Conservation (phyloP, 176 grass and related monocot genomes). For the Tillandsia leiboldiana region DNA sequence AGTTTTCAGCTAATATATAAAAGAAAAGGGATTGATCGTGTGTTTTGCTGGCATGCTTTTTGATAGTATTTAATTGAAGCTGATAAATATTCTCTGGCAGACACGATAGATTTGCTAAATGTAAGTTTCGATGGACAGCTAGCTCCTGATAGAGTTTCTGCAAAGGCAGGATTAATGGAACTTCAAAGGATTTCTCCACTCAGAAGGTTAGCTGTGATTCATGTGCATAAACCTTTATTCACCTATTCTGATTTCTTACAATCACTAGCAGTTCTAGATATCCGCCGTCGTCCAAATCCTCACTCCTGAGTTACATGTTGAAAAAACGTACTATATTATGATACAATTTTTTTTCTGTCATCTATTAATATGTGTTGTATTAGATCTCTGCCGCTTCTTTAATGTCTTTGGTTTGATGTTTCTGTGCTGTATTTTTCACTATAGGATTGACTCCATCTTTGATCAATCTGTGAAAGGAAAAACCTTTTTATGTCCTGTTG, state of each 20-base stretch:
- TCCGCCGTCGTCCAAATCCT: too few species aligned
- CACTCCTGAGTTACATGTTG: too few species aligned
- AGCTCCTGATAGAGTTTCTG: slow-evolving; percentile 82
- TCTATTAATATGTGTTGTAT: too few species aligned
- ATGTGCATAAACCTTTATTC: background rate
- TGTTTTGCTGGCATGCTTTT: slow-evolving; percentile 1
- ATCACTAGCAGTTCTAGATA: too few species aligned
- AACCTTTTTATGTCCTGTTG: background rate
- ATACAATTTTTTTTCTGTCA: too few species aligned
- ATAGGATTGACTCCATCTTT: too few species aligned
- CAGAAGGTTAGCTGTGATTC: slow-evolving; percentile 44
- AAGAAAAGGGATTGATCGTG: background rate
- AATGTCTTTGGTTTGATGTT: too few species aligned
- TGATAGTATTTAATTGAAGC: background rate
- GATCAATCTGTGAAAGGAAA: too few species aligned
- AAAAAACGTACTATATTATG: too few species aligned
- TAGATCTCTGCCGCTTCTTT: too few species aligned
- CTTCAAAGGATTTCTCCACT: slow-evolving; percentile 66
- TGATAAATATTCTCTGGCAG: slow-evolving; percentile 35
- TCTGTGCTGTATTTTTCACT: too few species aligned
- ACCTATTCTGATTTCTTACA: background rate
- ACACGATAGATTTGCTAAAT: slow-evolving; percentile 88
- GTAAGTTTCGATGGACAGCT: slow-evolving; percentile 90
- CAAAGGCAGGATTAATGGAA: slow-evolving; percentile 50
- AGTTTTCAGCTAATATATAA: background rate